phyloP scores from a whole-genome alignment of 176 grass and related monocot species.

The Phoenix roebelenii region DNA sequence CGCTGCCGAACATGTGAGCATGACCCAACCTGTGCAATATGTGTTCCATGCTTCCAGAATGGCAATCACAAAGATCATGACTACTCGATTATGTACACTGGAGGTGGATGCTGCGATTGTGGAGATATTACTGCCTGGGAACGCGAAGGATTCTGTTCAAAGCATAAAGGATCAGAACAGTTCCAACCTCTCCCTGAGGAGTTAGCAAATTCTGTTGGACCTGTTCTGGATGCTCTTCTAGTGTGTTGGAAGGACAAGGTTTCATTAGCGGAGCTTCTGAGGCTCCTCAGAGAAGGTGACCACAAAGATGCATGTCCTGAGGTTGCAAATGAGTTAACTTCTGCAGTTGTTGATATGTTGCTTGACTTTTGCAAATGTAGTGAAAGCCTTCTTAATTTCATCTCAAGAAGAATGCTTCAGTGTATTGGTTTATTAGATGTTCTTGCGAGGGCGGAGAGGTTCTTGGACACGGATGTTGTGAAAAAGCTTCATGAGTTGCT shows the following conservation, averaged over 20 bases:
- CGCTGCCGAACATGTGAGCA: constrained; percentile 84
- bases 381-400: constrained; percentile 85
- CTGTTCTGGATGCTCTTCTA: constrained; percentile 59
- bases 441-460: constrained; percentile 47
- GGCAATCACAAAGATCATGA: constrained; percentile 86
- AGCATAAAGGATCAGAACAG: constrained; percentile 75
- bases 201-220: constrained; percentile 51
- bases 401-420: constrained; percentile 47
- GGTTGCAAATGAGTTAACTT: constrained; percentile 48
- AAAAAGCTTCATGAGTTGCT: constrained; percentile 87
- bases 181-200: constrained; percentile 68
- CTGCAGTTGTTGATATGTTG: constrained; percentile 52
- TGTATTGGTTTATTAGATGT: constrained; percentile 51
- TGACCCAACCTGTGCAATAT: constrained; percentile 84
- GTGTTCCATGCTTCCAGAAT: constrained; percentile 89
- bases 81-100: constrained; percentile 92
- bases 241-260: constrained; percentile 66
- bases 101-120: constrained; percentile 92
- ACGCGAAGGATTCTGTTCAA: constrained; percentile 79
- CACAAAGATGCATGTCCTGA: constrained; percentile 6
- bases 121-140: constrained; percentile 96
- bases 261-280: constrained; percentile 23
- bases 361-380: constrained; percentile 65
- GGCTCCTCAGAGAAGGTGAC: constrained; percentile 5
- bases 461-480: constrained; percentile 55